phyloP scores from a whole-genome alignment of 2,329 filamentous ascomycete genomes.

The Colletotrichum sp. region DNA sequence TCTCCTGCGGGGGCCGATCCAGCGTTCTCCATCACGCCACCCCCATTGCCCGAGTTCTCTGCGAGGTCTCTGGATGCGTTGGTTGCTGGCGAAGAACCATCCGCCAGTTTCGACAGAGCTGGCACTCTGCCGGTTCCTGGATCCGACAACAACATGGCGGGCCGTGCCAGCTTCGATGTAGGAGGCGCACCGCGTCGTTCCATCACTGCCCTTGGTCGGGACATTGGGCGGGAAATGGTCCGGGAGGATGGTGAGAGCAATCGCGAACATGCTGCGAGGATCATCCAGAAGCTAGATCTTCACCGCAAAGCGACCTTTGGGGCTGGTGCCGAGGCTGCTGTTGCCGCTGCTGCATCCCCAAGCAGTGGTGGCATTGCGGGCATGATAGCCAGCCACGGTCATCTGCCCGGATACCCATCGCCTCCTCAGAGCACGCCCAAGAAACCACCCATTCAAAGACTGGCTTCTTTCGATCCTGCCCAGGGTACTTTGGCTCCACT shows the following conservation, averaged over 20 bases:
- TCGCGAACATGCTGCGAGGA: slow-evolving; percentile 82
- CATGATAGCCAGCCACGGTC: slow-evolving; percentile 82
- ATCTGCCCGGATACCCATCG: slow-evolving; percentile 67
- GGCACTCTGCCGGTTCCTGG: slow-evolving; percentile 71
- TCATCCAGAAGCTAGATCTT: slow-evolving; percentile 92
- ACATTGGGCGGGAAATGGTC: slow-evolving; percentile 52
- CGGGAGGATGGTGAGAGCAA: slow-evolving; percentile 75
- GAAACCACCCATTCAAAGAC: slow-evolving; percentile 9
- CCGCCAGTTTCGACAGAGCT: slow-evolving; percentile 58
- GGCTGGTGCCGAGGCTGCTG: slow-evolving; percentile 42
- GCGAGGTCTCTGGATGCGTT: slow-evolving; percentile 77
- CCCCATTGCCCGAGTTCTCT: slow-evolving; percentile 88
- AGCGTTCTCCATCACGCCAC: slow-evolving; percentile 91
- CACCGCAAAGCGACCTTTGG: slow-evolving; percentile 78
- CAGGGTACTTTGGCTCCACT: slow-evolving; percentile 75
- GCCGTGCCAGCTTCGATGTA: slow-evolving; percentile 77
- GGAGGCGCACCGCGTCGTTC: slow-evolving; percentile 57
- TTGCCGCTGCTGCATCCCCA: slow-evolving; percentile 40
- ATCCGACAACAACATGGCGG: slow-evolving; percentile 55
- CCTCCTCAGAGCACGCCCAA: slow-evolving; percentile 9
- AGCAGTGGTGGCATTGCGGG: slow-evolving; percentile 76
- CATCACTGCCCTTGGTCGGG: slow-evolving; percentile 55
- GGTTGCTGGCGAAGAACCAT: slow-evolving; percentile 52
- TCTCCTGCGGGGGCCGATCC: slow-evolving; percentile 64
- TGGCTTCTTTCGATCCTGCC: slow-evolving; percentile 28